phyloP scores from a whole-genome alignment of 225 moss, liverwort and hornwort genomes.

The Asterella californica region DNA sequence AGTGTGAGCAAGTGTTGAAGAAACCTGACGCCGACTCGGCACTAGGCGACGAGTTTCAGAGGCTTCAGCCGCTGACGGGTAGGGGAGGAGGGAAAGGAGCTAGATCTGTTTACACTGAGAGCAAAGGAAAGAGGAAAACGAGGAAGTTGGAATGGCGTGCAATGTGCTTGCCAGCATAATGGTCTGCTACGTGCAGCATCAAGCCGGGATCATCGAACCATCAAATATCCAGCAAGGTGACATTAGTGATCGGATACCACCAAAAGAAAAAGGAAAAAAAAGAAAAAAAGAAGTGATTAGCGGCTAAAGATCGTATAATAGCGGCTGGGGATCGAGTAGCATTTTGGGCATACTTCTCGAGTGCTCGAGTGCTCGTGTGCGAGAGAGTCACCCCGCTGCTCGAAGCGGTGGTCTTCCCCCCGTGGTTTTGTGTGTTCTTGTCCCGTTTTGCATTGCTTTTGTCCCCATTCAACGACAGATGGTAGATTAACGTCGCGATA shows the following conservation, averaged over 20 bases:
- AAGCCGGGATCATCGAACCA: no score
- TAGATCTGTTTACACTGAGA: background rate
- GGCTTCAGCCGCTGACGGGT: no score
- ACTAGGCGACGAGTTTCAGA: no score
- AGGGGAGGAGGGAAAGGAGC: background rate
- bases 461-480: background rate
- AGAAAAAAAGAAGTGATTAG: no score
- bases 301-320: background rate
- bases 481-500: background rate
- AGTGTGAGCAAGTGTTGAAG: no score
- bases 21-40: no score
- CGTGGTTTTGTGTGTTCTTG: background rate
- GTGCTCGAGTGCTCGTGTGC: background rate
- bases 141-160: background rate
- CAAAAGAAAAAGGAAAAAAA: no score
- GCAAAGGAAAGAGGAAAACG: background rate
- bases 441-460: background rate
- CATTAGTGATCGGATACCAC: background rate
- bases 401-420: conserved; percentile 2
- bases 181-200: no score
- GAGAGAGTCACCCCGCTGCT: background rate
- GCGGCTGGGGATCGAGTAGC: background rate
- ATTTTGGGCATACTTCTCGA: background rate
- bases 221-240: no score
- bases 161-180: background rate